Evolutionary conservation across 2,329 filamentous ascomycete species (phyloP).

Genomic region (Colletotrichum destructivum): DNA sequence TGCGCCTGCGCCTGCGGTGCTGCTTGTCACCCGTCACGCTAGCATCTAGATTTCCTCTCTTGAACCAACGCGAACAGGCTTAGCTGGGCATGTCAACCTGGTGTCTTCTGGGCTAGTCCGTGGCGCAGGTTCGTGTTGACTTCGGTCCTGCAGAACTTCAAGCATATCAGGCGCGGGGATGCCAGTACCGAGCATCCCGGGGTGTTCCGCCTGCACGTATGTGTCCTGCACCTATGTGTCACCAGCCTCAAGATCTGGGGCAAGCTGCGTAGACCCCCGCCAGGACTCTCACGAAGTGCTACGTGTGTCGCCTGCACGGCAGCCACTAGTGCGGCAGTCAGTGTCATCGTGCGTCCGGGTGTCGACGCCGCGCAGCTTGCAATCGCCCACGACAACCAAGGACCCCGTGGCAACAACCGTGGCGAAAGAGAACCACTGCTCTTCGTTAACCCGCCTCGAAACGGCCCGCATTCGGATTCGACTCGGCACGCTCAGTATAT

Average conservation of each 20-base stretch:
- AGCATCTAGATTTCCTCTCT: not conserved
- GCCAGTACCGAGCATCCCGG: slow-evolving; percentile 17
- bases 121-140: slow-evolving; percentile 23
- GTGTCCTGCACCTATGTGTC: slow-evolving; percentile 7
- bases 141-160: slow-evolving; percentile 24
- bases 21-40: not conserved
- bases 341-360: slow-evolving; percentile 19
- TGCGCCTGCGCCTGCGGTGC: not conserved
- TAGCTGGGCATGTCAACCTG: not conserved
- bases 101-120: not conserved
- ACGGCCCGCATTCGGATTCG: slow-evolving; percentile 15
- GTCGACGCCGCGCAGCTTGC: not conserved
- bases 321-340: slow-evolving; percentile 22
- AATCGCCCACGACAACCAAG: not conserved
- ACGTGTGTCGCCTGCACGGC: not conserved
- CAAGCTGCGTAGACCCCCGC: not conserved
- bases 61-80: not conserved
- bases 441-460: no score
- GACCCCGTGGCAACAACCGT: not conserved
- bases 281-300: not conserved
- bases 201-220: slow-evolving; percentile 32
- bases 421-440: not conserved
- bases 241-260: not conserved
- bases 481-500: not conserved
- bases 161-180: slow-evolving; percentile 18